These are phyloP conservation scores for Neofusicoccum umdonicola DNA, from an alignment of 2,329 filamentous ascomycete genomes.

Conservation along the genomic window DNA sequence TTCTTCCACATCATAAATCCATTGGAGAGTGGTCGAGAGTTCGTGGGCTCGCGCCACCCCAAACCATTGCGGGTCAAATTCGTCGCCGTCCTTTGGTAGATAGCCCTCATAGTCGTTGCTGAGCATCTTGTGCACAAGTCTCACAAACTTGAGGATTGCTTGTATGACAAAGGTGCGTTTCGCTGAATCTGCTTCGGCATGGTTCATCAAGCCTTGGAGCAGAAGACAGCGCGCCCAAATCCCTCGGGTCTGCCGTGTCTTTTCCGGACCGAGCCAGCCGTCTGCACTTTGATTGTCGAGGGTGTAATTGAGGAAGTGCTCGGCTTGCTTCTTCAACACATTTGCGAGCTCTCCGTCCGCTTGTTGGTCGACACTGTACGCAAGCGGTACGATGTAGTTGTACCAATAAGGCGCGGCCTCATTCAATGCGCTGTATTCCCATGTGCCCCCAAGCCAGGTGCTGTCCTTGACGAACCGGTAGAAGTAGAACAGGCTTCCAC, in stretches of 20 bases:
- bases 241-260: slow-evolving; percentile 37
- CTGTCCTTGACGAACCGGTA: slow-evolving; percentile 54
- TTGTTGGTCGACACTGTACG: slow-evolving; percentile 50
- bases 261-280: slow-evolving; percentile 59
- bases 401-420: slow-evolving; percentile 60
- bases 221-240: slow-evolving; percentile 56
- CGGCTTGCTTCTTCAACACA: slow-evolving; percentile 49
- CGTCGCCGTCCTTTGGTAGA: slow-evolving; percentile 43
- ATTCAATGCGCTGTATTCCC: slow-evolving; percentile 54
- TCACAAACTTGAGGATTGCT: slow-evolving; percentile 51
- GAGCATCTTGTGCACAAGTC: slow-evolving; percentile 56
- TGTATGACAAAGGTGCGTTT: slow-evolving; percentile 46
- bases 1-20: slow-evolving; percentile 42
- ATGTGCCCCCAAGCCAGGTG: slow-evolving; percentile 50
- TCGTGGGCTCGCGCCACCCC: slow-evolving; percentile 32
- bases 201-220: slow-evolving; percentile 51
- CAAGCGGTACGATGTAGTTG: slow-evolving; percentile 57
- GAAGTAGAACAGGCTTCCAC: slow-evolving; percentile 55
- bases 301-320: slow-evolving; percentile 46
- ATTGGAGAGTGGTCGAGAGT: slow-evolving; percentile 48
- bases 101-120: slow-evolving; percentile 53
- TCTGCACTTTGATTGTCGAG: slow-evolving; percentile 51
- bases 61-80: slow-evolving; percentile 20
- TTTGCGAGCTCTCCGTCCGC: slow-evolving; percentile 19
- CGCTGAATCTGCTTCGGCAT: slow-evolving; percentile 48